Conservation (phyloP, 1,139 yeast genomes). For the Blastobotrys elegans region DNA sequence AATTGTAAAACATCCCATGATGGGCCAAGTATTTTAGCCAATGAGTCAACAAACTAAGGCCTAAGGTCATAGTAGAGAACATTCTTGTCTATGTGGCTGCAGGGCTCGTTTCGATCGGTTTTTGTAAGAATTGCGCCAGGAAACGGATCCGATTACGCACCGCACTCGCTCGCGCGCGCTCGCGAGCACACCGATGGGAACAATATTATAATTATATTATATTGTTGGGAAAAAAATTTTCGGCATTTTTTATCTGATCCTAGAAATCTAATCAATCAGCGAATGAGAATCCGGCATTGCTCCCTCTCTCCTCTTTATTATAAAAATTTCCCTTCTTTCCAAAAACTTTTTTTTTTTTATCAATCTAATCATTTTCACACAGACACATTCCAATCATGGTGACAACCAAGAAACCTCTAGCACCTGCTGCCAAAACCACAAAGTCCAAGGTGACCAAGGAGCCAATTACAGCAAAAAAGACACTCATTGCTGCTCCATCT, state of each 20-base stretch:
- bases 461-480: not conserved
- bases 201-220: too few species aligned
- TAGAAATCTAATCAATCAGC: constrained; percentile 5
- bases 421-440: not conserved
- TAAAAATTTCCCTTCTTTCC: not conserved
- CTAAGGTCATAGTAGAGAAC: too few species aligned
- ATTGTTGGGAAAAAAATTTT: not conserved
- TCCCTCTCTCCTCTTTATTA: not conserved
- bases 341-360: not conserved
- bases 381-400: not conserved
- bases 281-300: constrained; percentile 3
- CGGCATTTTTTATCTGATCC: constrained; percentile 8
- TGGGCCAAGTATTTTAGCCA: too few species aligned
- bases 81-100: too few species aligned
- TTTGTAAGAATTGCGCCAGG: too few species aligned
- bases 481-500: constrained; percentile 5
- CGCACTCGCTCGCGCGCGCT: too few species aligned
- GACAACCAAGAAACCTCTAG: constrained; percentile 1
- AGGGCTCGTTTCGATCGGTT: too few species aligned
- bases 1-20: too few species aligned
- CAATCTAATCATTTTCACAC: not conserved
- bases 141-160: too few species aligned
- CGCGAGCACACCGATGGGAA: too few species aligned
- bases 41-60: too few species aligned
- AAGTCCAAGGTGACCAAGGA: constrained; percentile 8